These are phyloP conservation scores for Epichloe brachyelytri DNA, from an alignment of 2,329 filamentous ascomycete species.

Conservation along the genomic window DNA sequence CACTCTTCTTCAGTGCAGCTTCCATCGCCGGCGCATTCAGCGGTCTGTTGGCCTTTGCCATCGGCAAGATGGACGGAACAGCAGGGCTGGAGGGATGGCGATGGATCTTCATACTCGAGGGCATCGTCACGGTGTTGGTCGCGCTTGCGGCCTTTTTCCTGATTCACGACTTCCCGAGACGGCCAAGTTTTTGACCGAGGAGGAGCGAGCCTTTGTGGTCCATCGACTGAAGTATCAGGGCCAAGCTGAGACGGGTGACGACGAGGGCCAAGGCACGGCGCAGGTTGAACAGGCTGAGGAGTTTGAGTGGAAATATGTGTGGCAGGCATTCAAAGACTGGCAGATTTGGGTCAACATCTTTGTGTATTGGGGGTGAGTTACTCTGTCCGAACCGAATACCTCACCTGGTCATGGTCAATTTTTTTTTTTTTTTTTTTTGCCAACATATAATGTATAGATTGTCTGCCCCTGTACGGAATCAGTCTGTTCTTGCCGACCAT, in stretches of 20 bases:
- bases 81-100: constrained; percentile 47
- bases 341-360: constrained; percentile 55
- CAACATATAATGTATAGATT: constrained; percentile 20
- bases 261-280: constrained; percentile 4
- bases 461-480: constrained; percentile 43
- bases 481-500: constrained; percentile 51
- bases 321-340: constrained; percentile 63
- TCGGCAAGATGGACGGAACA: constrained; percentile 55
- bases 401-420: too few species aligned
- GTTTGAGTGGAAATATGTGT: constrained; percentile 64
- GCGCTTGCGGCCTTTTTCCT: constrained; percentile 56
- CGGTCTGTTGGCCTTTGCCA: constrained; percentile 57
- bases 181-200: constrained; percentile 57
- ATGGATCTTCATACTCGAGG: constrained; percentile 59
- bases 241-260: constrained; percentile 12
- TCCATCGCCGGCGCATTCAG: constrained; percentile 69
- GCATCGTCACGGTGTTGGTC: constrained; percentile 54
- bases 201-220: constrained; percentile 59
- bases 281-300: constrained; percentile 54
- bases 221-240: constrained; percentile 56
- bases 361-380: constrained; percentile 48
- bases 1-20: constrained; percentile 73
- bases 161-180: constrained; percentile 70
- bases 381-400: too few species aligned
- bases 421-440: background rate